Evolutionary conservation across 345 rosid genomes (phyloP).

Genomic region (Eucalyptus dawsonii): DNA sequence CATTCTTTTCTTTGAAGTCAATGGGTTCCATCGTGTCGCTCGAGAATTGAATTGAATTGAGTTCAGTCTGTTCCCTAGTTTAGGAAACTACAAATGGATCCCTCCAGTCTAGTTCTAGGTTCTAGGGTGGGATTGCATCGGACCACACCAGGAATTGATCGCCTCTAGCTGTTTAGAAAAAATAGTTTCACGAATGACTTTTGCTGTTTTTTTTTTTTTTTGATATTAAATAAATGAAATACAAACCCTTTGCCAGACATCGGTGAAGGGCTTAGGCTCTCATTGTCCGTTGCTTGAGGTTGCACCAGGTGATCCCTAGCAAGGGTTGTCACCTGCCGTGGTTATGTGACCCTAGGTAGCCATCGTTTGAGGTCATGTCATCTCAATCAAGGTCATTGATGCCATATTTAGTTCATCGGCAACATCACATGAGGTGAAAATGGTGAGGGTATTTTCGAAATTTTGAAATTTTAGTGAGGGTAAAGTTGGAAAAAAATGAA

Average conservation of each 20-base stretch:
- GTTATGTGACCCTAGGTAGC: neutral
- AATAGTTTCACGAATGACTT: neutral
- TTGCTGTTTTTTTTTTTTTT: neutral
- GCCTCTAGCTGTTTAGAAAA: neutral
- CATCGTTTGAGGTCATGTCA: neutral
- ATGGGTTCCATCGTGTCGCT: too few relatives aligned
- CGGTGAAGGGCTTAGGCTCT: neutral
- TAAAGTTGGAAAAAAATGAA: neutral
- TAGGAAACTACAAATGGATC: too few relatives aligned
- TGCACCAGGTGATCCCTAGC: neutral
- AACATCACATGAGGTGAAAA: too few relatives aligned
- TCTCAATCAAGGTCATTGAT: neutral
- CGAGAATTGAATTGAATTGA: too few relatives aligned
- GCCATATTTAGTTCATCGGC: neutral
- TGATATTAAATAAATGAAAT: neutral
- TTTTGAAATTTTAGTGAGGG: neutral
- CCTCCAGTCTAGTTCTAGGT: too few relatives aligned
- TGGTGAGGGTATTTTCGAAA: neutral
- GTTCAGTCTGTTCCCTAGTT: too few relatives aligned
- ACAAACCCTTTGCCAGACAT: neutral
- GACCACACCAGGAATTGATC: too few relatives aligned
- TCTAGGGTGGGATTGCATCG: rapidly evolving
- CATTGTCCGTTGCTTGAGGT: neutral
- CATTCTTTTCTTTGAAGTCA: too few relatives aligned
- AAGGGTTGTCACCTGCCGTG: neutral